A percentile compares a stretch with the other conserved stretches of the same genome.
These are phyloP conservation scores for Cyberlindnera meyerae DNA, from an alignment of 805 yeast genomes.

Conservation along the genomic window DNA sequence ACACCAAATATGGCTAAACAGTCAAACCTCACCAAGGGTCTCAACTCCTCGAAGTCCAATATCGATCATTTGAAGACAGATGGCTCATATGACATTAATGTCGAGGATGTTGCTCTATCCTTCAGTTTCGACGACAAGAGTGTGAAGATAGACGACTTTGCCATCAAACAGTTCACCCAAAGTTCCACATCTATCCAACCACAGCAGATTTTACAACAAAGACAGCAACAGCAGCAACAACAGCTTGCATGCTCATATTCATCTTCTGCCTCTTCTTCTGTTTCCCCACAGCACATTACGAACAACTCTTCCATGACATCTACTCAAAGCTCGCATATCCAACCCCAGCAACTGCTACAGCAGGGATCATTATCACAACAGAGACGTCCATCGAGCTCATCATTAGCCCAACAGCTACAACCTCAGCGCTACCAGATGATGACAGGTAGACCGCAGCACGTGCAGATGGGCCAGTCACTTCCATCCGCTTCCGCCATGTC, in stretches of 20 bases:
- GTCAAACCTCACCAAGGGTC: slow-evolving; percentile 22
- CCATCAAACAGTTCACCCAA: slow-evolving; percentile 7
- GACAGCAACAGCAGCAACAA: slow-evolving; percentile 11
- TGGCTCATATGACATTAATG: slow-evolving; percentile 35
- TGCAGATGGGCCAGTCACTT: slow-evolving; percentile 10
- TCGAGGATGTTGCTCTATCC: slow-evolving; percentile 22
- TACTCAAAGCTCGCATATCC: slow-evolving; percentile 4
- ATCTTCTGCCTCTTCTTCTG: not conserved
- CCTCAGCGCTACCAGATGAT: slow-evolving; percentile 1
- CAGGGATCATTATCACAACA: slow-evolving; percentile 10
- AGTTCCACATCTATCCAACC: slow-evolving; percentile 14
- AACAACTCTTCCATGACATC: slow-evolving; percentile 1
- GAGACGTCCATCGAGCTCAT: too few species aligned
- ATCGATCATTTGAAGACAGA: too few species aligned
- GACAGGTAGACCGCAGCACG: slow-evolving; percentile 2
- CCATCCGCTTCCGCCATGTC: slow-evolving; percentile 2
- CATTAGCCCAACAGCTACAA: slow-evolving; percentile 1
- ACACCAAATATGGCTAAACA: slow-evolving; percentile 8
- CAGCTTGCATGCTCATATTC: slow-evolving; percentile 1
- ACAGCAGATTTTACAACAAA: slow-evolving; percentile 11
- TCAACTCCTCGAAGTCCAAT: slow-evolving; percentile 3
- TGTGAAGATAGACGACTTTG: slow-evolving; percentile 12
- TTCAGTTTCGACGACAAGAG: slow-evolving; percentile 14
- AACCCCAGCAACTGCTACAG: slow-evolving; percentile 16
- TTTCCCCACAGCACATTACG: not conserved